phyloP scores from a whole-genome alignment of 1,284 basidiomycete species.

The Microbotryomycetes sp. region DNA sequence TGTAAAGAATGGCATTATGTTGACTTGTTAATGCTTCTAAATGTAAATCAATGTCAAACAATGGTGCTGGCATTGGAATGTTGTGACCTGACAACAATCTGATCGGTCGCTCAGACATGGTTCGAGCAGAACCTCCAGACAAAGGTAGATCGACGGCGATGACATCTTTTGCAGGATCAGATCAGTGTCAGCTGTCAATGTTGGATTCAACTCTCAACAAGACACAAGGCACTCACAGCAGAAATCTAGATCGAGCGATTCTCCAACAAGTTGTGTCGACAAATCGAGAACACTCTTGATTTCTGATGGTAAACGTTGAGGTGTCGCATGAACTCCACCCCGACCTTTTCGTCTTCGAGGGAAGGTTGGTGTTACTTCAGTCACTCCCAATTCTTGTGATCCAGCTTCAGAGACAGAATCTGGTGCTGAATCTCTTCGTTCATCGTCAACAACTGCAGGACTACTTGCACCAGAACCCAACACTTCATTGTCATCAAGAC shows the following conservation, averaged over 20 bases:
- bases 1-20: slow-evolving; percentile 16
- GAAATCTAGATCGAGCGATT: slow-evolving; percentile 29
- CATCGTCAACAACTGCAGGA: background rate
- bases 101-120: slow-evolving; percentile 1
- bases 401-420: background rate
- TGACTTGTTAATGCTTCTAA: slow-evolving; percentile 8
- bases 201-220: too few species aligned
- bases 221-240: background rate
- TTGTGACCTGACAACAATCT: slow-evolving; percentile 19
- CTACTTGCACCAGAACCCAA: background rate
- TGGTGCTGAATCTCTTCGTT: background rate
- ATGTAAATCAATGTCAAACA: slow-evolving; percentile 20
- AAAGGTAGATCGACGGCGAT: slow-evolving; percentile 1
- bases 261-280: slow-evolving; percentile 26
- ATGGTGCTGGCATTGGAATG: slow-evolving; percentile 19
- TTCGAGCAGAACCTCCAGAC: background rate
- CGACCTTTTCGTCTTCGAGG: background rate
- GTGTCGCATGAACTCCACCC: slow-evolving; percentile 8
- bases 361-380: slow-evolving; percentile 10
- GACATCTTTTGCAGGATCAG: background rate
- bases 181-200: too few species aligned
- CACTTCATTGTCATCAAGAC: background rate
- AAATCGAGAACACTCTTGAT: slow-evolving; percentile 23
- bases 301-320: background rate
- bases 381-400: slow-evolving; percentile 1